A percentile compares a stretch with the other conserved stretches of the same genome.
phyloP scores from a whole-genome alignment of 148 eudicot species.

The Persicaria maculosa region DNA sequence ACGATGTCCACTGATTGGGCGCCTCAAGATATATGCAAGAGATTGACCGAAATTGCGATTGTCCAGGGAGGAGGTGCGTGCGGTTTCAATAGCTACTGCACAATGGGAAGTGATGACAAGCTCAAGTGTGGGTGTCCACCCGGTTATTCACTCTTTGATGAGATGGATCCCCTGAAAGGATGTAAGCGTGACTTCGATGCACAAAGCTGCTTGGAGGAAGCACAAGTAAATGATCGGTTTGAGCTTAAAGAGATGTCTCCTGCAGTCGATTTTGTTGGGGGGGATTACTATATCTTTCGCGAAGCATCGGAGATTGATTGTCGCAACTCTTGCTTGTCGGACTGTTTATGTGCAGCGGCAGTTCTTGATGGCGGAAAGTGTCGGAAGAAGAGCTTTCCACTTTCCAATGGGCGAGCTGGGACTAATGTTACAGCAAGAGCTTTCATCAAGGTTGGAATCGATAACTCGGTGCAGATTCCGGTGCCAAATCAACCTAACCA shows the following conservation, averaged over 20 bases:
- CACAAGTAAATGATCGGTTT: conserved; percentile 9
- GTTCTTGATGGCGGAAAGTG: conserved; percentile 3
- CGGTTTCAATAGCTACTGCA: conserved; percentile 54
- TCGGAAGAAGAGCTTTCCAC: conserved; percentile 28
- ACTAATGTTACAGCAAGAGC: background rate
- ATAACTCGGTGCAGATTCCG: background rate
- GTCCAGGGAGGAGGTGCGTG: conserved; percentile 33
- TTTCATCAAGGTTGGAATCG: conserved; percentile 18
- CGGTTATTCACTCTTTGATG: conserved; percentile 30
- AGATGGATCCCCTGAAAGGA: conserved; percentile 29
- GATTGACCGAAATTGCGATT: background rate
- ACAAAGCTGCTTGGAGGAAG: conserved; percentile 15
- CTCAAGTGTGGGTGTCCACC: conserved; percentile 42
- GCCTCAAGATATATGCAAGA: conserved; percentile 40
- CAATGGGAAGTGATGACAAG: conserved; percentile 18
- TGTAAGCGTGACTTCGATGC: conserved; percentile 31
- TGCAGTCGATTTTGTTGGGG: conserved; percentile 22
- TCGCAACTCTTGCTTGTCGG: conserved; percentile 28
- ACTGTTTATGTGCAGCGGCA: conserved; percentile 45
- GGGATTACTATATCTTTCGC: conserved; percentile 18
- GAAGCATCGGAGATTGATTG: conserved; percentile 15
- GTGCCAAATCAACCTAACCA: background rate
- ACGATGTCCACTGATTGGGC: background rate
- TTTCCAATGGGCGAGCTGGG: conserved; percentile 19
- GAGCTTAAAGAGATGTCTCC: conserved; percentile 8